Conservation (phyloP, 2,329 filamentous ascomycete species). For the Amesomyces nigricolor region DNA sequence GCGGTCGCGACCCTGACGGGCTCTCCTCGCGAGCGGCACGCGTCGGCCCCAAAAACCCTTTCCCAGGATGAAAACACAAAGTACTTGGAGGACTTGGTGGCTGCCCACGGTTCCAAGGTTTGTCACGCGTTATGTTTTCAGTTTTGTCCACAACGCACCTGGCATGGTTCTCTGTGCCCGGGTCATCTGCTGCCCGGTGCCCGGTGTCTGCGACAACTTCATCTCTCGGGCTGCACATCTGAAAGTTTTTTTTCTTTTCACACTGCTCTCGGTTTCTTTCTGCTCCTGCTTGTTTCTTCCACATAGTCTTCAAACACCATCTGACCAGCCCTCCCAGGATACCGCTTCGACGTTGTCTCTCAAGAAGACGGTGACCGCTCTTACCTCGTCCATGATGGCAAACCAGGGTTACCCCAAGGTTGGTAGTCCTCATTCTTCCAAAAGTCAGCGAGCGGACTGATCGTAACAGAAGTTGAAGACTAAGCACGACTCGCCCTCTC, state of each 20-base stretch:
- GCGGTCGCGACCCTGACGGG: conserved; percentile 32
- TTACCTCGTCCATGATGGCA: conserved; percentile 49
- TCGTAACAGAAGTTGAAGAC: conserved; percentile 43
- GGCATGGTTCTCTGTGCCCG: no score
- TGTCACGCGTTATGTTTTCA: conserved; percentile 19
- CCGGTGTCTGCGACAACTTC: no score
- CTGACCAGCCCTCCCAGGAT: conserved; percentile 16
- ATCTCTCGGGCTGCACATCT: no score
- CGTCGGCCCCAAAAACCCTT: conserved; percentile 30
- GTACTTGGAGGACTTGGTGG: conserved; percentile 33
- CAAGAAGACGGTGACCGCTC: conserved; percentile 42
- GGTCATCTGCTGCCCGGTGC: no score
- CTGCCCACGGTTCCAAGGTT: conserved; percentile 29
- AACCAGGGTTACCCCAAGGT: conserved; percentile 54
- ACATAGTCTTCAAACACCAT: background rate
- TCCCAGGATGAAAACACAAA: conserved; percentile 35
- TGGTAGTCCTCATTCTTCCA: conserved; percentile 12
- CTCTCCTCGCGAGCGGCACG: conserved; percentile 38
- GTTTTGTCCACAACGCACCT: background rate
- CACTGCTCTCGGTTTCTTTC: background rate
- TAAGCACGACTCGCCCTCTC: conserved; percentile 37
- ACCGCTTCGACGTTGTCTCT: conserved; percentile 16
- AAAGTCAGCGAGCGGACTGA: conserved; percentile 22
- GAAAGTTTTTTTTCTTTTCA: background rate
- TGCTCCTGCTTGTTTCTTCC: background rate